phyloP scores from a whole-genome alignment of 1,139 yeast species.

The Nakaseomyces bracarensis region DNA sequence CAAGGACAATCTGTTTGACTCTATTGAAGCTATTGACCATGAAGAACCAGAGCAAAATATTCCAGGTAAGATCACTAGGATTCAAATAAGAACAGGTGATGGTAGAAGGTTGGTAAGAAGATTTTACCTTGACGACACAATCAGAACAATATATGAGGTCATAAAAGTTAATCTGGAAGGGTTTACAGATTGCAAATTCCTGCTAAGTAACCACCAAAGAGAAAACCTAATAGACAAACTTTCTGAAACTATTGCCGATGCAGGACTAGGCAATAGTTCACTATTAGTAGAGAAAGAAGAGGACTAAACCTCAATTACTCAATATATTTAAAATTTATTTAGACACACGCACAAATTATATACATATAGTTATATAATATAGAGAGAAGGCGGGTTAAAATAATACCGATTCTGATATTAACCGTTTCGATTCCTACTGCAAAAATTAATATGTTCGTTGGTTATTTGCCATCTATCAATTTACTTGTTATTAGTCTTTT shows the following conservation, averaged over 20 bases:
- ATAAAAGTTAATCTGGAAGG: conserved; percentile 46
- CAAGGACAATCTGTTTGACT: conserved; percentile 22
- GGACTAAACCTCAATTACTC: too few species aligned
- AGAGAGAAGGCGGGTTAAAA: too few species aligned
- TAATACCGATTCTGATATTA: too few species aligned
- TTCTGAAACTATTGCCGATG: conserved; percentile 56
- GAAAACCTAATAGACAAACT: conserved; percentile 55
- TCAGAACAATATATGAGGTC: conserved; percentile 52
- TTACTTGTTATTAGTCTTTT: too few species aligned
- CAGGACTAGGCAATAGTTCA: conserved; percentile 76
- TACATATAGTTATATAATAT: too few species aligned
- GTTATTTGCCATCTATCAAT: conserved; percentile 3
- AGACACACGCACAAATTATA: too few species aligned
- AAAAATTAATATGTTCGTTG: too few species aligned
- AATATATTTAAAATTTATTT: too few species aligned
- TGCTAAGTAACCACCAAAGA: conserved; percentile 54
- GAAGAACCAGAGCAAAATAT: conserved; percentile 48
- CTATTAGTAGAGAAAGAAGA: conserved; percentile 51
- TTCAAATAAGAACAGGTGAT: conserved; percentile 80
- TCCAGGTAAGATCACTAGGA: conserved; percentile 58
- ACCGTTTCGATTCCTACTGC: too few species aligned
- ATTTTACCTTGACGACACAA: conserved; percentile 50
- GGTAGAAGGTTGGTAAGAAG: conserved; percentile 78
- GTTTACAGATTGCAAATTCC: conserved; percentile 42
- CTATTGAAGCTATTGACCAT: conserved; percentile 40